Base-by-base conservation (phyloP, 192 early-diverging fungal genomes). In the Piromyces finnis region DNA sequence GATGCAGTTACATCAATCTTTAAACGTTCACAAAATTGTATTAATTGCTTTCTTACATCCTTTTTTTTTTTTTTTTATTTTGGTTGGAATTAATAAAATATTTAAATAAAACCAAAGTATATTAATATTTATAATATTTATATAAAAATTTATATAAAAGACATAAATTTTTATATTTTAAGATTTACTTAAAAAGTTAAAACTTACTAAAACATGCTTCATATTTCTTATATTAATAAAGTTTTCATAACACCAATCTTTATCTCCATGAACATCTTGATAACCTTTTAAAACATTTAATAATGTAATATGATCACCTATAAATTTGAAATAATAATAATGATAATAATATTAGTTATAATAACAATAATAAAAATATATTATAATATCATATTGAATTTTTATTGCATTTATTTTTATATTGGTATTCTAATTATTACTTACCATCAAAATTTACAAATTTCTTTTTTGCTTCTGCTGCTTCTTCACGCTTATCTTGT, bases 291-390 rank as follows among this genome's bases (percentile, higher is more conserved):
- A 82, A 4, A 96, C 93, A 82, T 96, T 97, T 77, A 97, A 83
- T 16, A 94, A 88, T 2, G 98, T 99, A 29, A 99, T 81, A 79
- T 97, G 96, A 86, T 99, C 96, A 79, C 98, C 83, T 84, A 30
- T 17, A 9, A 6, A 32, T 32, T 6, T n/a, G n/a, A n/a, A n/a
- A n/a, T n/a, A n/a, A n/a, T n/a, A n/a, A n/a, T n/a, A n/a, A n/a
- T n/a, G n/a, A n/a, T n/a, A n/a, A n/a, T n/a, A n/a, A n/a, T n/a
- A n/a, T n/a, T n/a, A n/a, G n/a, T n/a, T n/a, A n/a, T n/a, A n/a
- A n/a, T n/a, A n/a, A n/a, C n/a, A n/a, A n/a, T n/a, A n/a, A n/a
- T n/a, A n/a, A n/a, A n/a, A n/a, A n/a, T n/a, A n/a, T n/a, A n/a
- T n/a, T n/a, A n/a, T n/a, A n/a, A n/a, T n/a, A n/a, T n/a, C n/a